phyloP scores from a whole-genome alignment of 441 rosid genomes.

The Pelargonium fulgidum region DNA sequence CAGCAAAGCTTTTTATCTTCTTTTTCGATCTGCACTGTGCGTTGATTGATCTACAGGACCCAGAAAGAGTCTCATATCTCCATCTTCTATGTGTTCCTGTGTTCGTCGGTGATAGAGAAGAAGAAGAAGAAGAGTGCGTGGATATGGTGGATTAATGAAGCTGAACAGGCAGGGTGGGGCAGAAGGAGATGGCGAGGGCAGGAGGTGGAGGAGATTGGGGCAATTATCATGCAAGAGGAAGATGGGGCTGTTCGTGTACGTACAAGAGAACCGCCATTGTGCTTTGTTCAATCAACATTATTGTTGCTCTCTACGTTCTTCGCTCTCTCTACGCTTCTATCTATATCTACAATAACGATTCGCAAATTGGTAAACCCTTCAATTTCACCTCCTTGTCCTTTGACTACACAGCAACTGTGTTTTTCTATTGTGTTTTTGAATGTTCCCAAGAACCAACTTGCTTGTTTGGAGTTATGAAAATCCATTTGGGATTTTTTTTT shows the following conservation, averaged over 20 bases:
- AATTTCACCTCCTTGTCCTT: not conserved
- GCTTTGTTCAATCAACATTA: conserved; percentile 76
- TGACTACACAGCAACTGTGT: too few relatives aligned
- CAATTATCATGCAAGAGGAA: conserved; percentile 31
- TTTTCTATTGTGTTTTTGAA: not conserved
- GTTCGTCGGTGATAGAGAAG: not conserved
- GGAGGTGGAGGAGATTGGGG: conserved; percentile 27
- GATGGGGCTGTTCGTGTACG: conserved; percentile 46
- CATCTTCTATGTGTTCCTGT: not conserved
- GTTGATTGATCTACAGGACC: not conserved
- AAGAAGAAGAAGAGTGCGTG: conserved; percentile 16
- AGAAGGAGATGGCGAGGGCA: conserved; percentile 53
- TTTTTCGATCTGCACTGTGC: not conserved
- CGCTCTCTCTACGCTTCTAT: conserved; percentile 75
- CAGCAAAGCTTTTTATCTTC: not conserved
- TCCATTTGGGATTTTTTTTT: not conserved
- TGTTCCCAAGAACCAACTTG: not conserved
- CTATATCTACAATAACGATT: conserved; percentile 45
- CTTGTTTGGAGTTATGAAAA: not conserved
- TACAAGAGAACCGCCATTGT: conserved; percentile 68
- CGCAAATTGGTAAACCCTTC: conserved; percentile 26
- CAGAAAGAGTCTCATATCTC: not conserved
- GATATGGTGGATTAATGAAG: conserved; percentile 63
- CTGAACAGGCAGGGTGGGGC: conserved; percentile 21
- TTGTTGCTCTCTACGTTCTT: conserved; percentile 82